Evolutionary conservation across 2,329 filamentous ascomycete genomes (phyloP), one percentile per base, ranked within the genome.

Genomic region (Botrytis paeoniae): DNA sequence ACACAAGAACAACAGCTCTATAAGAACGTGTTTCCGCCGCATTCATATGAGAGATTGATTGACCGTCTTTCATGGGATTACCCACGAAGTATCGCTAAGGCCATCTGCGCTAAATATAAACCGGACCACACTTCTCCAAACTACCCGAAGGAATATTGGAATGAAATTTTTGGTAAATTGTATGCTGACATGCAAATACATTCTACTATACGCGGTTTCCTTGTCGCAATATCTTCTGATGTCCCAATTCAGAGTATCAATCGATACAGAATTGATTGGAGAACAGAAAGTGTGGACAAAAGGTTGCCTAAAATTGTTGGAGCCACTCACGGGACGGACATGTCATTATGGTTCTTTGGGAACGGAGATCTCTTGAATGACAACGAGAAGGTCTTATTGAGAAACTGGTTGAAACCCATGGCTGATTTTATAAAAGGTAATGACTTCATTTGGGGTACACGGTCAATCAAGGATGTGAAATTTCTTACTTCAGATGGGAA

Each of bases 131-230:
- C 62, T 20, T 48, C 51, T n/a, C 7, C 37, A 4, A 25, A n/a
- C 1, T 22, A 14, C 32, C 43, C 61, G 4, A 57, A 35, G 10
- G 22, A 60, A 7, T 45, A 74, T 9, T 76, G 75, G 75, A 72
- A 54, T 41, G 74, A 74, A 14, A 57, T 75, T 35, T 76, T 76
- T 65, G 74, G 74, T 4, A 69, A 69, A 48, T 37, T 76, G 10
- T 76, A 76, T 57, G 73, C 74, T 14, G 73, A 76, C 54, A 57
- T 76, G 51, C 75, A 76, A 32, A 73, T 76, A 20, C 74, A 76
- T 63, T 75, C 75, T 3, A 75, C 74, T 4, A 74, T 75, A 70
- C 70, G 74, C 18, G 75, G 75, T 4, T 73, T 75, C 37, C 45
- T 76, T 25, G 35, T 73, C 35, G 66, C 41, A 22, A 73, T 76